Evolutionary conservation across 1,139 yeast genomes (phyloP).

Genomic region (Suhomyces guaymorum): DNA sequence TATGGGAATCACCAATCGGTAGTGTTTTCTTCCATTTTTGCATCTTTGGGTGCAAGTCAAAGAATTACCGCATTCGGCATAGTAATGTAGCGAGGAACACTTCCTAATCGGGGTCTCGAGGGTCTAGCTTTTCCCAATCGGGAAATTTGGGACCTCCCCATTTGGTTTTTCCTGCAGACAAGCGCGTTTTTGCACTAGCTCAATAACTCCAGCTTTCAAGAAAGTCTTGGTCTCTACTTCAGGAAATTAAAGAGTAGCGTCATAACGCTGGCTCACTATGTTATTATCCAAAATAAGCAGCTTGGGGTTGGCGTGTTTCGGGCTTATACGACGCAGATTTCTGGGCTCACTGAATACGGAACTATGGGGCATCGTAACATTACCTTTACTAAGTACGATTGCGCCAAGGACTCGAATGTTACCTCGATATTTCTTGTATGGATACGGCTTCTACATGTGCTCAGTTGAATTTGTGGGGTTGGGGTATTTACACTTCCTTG

Average conservation of each 20-base stretch:
- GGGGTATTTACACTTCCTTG: too few relatives aligned
- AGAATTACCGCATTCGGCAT: slow-evolving; percentile 9
- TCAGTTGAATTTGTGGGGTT: too few relatives aligned
- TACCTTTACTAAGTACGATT: too few relatives aligned
- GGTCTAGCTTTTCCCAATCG: slow-evolving; percentile 4
- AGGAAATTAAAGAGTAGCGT: too few relatives aligned
- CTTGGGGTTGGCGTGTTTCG: not conserved
- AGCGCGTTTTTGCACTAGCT: not conserved
- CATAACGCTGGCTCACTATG: slow-evolving; percentile 6
- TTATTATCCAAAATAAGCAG: slow-evolving; percentile 1
- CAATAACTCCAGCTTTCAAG: not conserved
- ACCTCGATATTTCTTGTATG: too few relatives aligned
- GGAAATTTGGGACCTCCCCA: slow-evolving; percentile 5
- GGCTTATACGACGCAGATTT: slow-evolving; percentile 1
- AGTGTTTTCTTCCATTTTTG: slow-evolving; percentile 6
- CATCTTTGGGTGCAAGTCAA: slow-evolving; percentile 4
- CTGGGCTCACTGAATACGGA: slow-evolving; percentile 7
- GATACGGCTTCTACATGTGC: too few relatives aligned
- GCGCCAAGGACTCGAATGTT: too few relatives aligned
- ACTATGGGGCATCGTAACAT: too few relatives aligned
- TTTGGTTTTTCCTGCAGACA: slow-evolving; percentile 7
- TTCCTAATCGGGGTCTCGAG: slow-evolving; percentile 4
- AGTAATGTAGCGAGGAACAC: slow-evolving; percentile 3
- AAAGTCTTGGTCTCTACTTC: slow-evolving; percentile 9
- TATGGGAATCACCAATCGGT: not conserved